Percentiles rank a stretch among this genome's conserved stretches.
phyloP scores from a whole-genome alignment of 257 asterid species.

The Solanum pinnatisectum region DNA sequence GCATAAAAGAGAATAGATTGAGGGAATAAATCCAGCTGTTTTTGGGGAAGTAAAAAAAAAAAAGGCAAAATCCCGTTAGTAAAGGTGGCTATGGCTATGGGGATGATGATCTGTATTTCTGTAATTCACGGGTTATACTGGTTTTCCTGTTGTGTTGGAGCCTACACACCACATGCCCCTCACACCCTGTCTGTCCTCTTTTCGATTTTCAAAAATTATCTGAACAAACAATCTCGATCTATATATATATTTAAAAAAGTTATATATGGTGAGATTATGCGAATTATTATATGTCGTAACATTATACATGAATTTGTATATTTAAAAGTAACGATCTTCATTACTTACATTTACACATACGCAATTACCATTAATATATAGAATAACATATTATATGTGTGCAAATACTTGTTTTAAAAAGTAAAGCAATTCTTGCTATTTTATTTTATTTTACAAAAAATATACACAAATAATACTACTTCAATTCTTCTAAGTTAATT shows the following conservation, averaged over 20 bases:
- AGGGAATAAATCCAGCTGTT: constrained; percentile 24
- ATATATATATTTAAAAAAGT: too few relatives aligned
- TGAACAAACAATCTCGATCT: not conserved
- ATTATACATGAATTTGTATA: not conserved
- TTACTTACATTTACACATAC: not conserved
- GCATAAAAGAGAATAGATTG: not conserved
- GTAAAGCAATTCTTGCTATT: not conserved
- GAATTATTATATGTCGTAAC: too few relatives aligned
- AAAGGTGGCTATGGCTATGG: not conserved
- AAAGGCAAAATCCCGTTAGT: not conserved
- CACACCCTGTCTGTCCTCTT: not conserved
- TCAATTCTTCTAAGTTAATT: not conserved
- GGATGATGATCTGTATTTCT: not conserved
- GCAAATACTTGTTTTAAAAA: not conserved
- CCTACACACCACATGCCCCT: not conserved
- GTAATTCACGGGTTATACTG: not conserved
- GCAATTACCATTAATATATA: not conserved
- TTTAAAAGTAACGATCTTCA: not conserved
- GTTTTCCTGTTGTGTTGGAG: not conserved
- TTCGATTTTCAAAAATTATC: not conserved
- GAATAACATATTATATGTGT: not conserved
- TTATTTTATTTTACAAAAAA: not conserved
- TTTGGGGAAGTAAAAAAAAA: constrained; percentile 1
- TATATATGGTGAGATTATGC: fast-evolving
- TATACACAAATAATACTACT: not conserved